Evolutionary conservation across 2,329 filamentous ascomycete species (phyloP).

Genomic region (Colletotrichum chrysophilum): DNA sequence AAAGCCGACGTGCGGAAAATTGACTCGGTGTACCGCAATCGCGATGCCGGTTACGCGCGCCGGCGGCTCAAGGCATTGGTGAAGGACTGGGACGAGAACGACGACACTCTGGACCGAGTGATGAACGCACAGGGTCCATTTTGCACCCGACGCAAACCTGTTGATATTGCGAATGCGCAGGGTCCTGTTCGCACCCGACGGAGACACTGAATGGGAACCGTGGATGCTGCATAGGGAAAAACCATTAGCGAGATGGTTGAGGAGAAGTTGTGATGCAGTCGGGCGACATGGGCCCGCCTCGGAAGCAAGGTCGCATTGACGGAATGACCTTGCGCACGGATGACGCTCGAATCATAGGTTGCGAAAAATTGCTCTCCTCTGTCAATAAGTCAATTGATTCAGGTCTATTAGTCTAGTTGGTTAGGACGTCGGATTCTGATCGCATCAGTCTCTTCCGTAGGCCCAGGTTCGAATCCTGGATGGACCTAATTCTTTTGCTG

Average conservation of each 20-base stretch:
- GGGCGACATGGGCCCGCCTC: neutral
- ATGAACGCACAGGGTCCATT: constrained; percentile 34
- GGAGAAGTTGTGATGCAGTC: neutral
- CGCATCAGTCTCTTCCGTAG: constrained; percentile 2
- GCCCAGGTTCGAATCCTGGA: constrained; percentile 23
- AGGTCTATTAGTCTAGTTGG: constrained; percentile 23
- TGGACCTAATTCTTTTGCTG: neutral
- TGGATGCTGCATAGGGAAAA: neutral
- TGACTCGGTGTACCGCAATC: constrained; percentile 48
- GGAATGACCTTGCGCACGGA: neutral
- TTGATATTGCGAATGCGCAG: constrained; percentile 27
- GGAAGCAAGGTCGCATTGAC: neutral
- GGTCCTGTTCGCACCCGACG: constrained; percentile 28
- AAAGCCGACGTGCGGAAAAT: constrained; percentile 44
- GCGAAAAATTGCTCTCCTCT: rapidly evolving
- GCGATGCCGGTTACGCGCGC: constrained; percentile 41
- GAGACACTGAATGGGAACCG: neutral
- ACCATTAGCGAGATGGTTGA: neutral
- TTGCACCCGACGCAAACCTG: constrained; percentile 22
- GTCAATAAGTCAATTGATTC: neutral
- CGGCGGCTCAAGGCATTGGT: constrained; percentile 37
- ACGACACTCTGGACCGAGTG: constrained; percentile 41
- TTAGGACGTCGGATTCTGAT: constrained; percentile 23
- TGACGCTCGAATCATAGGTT: neutral
- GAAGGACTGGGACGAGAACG: constrained; percentile 45